phyloP scores from a whole-genome alignment of 345 rosid species.

The Aquilaria yunnanensis region DNA sequence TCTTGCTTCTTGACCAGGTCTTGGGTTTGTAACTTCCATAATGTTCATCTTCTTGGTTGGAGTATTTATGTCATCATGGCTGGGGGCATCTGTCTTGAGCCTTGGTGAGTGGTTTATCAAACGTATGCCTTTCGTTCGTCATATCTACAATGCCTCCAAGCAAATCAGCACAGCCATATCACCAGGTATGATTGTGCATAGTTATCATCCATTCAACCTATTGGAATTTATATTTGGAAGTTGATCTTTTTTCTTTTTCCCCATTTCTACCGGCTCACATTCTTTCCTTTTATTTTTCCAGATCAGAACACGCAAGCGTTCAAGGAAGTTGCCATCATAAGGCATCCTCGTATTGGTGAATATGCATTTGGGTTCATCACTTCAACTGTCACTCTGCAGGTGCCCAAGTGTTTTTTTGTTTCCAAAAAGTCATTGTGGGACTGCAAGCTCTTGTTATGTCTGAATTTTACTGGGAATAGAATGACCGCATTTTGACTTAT shows the following conservation, averaged over 20 bases:
- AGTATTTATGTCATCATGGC: conserved; percentile 99
- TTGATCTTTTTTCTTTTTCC: background rate
- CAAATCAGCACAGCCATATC: conserved; percentile 99
- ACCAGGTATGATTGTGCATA: conserved; percentile 50
- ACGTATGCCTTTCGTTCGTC: conserved; percentile 97
- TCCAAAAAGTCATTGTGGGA: background rate
- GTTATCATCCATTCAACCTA: background rate
- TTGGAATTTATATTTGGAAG: too few species aligned
- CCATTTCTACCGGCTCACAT: background rate
- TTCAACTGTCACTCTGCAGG: conserved; percentile 87
- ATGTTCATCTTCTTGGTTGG: conserved; percentile 95
- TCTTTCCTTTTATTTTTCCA: conserved; percentile 25
- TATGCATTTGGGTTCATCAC: conserved; percentile 98
- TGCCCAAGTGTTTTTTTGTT: conserved; percentile 18
- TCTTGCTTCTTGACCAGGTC: conserved; percentile 44
- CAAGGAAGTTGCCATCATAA: conserved; percentile 95
- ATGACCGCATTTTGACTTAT: too few species aligned
- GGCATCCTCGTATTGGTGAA: conserved; percentile 98
- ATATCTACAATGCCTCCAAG: conserved; percentile 95
- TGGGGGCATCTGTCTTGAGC: conserved; percentile 91
- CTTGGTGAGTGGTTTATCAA: conserved; percentile 99
- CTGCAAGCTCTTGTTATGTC: background rate
- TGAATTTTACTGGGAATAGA: background rate
- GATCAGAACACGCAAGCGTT: conserved; percentile 96
- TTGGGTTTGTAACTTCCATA: conserved; percentile 91